phyloP scores from a whole-genome alignment of 495 filamentous ascomycete species.

The Aspergillus bertholletiae region DNA sequence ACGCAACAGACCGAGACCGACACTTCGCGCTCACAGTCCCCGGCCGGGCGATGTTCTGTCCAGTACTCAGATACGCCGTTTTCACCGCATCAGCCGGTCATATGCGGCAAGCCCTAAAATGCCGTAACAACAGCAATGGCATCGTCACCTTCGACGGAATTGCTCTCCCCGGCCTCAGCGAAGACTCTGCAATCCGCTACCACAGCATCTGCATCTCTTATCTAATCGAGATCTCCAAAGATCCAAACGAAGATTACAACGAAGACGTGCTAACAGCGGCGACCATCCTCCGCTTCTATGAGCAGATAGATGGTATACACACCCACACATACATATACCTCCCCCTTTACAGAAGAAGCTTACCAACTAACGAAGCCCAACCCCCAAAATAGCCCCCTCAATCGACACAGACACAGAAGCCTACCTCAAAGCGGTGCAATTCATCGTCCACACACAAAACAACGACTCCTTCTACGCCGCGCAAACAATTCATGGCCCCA shows the following conservation, averaged over 20 bases:
- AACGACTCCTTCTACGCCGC: constrained; percentile 10
- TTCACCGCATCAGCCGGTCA: constrained; percentile 27
- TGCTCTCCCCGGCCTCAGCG: constrained; percentile 14
- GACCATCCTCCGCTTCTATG: constrained; percentile 31
- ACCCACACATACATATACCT: background rate
- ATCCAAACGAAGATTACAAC: constrained; percentile 25
- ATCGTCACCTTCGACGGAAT: constrained; percentile 14
- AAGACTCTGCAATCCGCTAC: constrained; percentile 26
- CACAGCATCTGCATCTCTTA: constrained; percentile 25
- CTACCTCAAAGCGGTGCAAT: constrained; percentile 16
- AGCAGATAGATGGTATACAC: constrained; percentile 32
- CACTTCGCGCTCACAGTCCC: constrained; percentile 28
- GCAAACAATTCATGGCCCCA: constrained; percentile 10
- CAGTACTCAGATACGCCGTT: constrained; percentile 27
- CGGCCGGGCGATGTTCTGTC: constrained; percentile 24
- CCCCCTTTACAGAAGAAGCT: background rate
- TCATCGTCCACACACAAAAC: constrained; percentile 5
- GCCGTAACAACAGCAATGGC: constrained; percentile 3
- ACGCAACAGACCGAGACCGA: constrained; percentile 18
- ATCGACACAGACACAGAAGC: constrained; percentile 19
- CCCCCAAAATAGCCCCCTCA: constrained; percentile 9
- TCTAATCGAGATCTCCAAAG: constrained; percentile 23
- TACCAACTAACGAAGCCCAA: no score
- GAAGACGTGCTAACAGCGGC: constrained; percentile 30
- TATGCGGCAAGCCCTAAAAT: constrained; percentile 7